Evolutionary conservation across 352 stramenopile genomes (phyloP), one percentile per base, ranked within the genome.

Genomic region (Globisporangium solare): DNA sequence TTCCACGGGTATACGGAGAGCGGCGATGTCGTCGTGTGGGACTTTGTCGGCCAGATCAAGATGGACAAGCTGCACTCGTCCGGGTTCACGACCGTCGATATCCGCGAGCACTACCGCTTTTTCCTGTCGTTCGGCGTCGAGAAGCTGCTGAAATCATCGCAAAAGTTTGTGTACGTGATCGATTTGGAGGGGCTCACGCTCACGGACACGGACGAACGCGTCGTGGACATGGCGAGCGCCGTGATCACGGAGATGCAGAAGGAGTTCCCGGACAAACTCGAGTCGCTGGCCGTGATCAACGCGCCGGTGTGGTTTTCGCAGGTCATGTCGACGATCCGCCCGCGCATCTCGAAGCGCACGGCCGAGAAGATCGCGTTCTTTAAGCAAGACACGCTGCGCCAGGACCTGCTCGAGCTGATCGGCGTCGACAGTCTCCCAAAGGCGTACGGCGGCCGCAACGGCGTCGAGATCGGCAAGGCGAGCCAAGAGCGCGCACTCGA

Each of bases 261-360:
- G 7, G 71, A 83, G 18, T 76, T 92, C 24, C 83, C 83, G 0
- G 80, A 90, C 42, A 78, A 73, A 31, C 54, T 92, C 12, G 65
- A 84, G 31, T 56, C 78, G 0, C 48, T 92, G 0, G 74, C 75
- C 0, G 79, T 92, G 37, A 63, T 90, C 11, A 90, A 92, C 24
- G 64, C 79, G 0, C 83, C 83, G 0, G 77, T 89, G 32, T 92
- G 83, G 83, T 92, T 92, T 56, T 90, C 83, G 11, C 80, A 92
- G 54, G 80, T 90, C 12, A 88, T 90, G 79, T 66, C 74, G 2
- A 66, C 54, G 18, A 61, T 92, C 46, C 73, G 74, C 24, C 71
- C 74, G 2, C 69, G 70, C 20, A 57, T 92, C 2, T 60, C 76
- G 0, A 89, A 86, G 64, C 74, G 70, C 24, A 90, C 79, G 6